Evolutionary conservation across 1,139 yeast genomes (phyloP), one percentile per base, ranked within the genome.

Genomic region (Petasospora rhodanensis): DNA sequence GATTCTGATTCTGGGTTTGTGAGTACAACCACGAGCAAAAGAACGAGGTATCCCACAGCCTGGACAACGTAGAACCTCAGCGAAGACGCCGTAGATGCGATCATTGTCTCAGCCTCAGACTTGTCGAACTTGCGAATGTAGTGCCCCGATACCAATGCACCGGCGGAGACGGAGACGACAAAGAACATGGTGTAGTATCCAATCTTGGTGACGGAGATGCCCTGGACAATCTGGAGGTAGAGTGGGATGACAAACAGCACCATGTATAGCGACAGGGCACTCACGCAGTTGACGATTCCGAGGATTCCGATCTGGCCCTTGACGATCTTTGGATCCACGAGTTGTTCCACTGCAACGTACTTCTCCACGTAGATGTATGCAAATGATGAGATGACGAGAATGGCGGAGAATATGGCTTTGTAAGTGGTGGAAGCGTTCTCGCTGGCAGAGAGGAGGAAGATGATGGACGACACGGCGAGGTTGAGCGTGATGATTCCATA

Each of bases 401-500:
- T 6, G 1, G 33, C 4, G 8, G 32, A 23, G 28, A 42, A 41
- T 7, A 28, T 23, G 9, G 12, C 18, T 16, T 26, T 35, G 23
- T 40, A 41, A 2, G 32, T n/a, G 5, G 14, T 29, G 4, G 47
- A 23, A 8, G 39, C 25, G 21, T 32, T 31, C 12, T 43, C 44
- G 19, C 30, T 31, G 4, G 43, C 30, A 10, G 68, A 60, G 21
- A 64, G 55, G 15, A 67, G 37, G 34, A 66, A 55, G 25, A 86
- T 66, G 22, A 69, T 43, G 24, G 72, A 56, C 13, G 70, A 56
- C 40, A 85, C 68, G 1, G 81, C 59, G 12, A 66, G 40, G 25
- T 84, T 83, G 51, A 83, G 62, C 24, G 77, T 62, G 18, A 72
- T 54, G 1, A 93, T 76, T 4, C 97, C 97, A 29, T 70, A 59